Conservation (phyloP, 2,329 filamentous ascomycete genomes). For the Sporothrix euskadiensis region DNA sequence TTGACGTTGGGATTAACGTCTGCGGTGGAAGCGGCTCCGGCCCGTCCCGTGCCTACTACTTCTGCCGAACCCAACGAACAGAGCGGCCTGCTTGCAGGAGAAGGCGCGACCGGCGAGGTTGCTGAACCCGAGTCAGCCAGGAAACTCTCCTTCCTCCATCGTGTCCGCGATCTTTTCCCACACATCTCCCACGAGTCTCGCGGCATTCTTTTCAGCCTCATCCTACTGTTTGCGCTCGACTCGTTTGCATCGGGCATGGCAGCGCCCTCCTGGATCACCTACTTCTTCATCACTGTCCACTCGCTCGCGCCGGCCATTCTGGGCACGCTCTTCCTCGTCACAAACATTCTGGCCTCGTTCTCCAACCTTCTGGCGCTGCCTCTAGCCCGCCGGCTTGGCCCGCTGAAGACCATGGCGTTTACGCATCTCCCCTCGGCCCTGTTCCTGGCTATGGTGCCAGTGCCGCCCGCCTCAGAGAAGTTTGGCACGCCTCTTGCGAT, state of each 20-base stretch:
- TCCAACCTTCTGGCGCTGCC: conserved; percentile 57
- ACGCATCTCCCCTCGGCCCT: conserved; percentile 70
- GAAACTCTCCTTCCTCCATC: background rate
- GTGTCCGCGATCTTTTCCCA: conserved; percentile 47
- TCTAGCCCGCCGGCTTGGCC: conserved; percentile 55
- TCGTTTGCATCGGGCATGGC: conserved; percentile 48
- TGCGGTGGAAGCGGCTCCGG: conserved; percentile 38
- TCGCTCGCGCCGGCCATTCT: conserved; percentile 51
- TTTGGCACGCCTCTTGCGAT: conserved; percentile 38
- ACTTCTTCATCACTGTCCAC: conserved; percentile 55
- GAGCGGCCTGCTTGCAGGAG: conserved; percentile 2
- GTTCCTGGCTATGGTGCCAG: conserved; percentile 59
- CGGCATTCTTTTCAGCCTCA: conserved; percentile 58
- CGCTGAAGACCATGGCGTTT: conserved; percentile 67
- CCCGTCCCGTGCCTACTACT: background rate
- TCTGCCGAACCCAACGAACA: background rate
- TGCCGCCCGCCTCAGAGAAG: conserved; percentile 24
- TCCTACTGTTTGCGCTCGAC: conserved; percentile 46
- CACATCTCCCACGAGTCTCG: conserved; percentile 59
- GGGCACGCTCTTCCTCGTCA: conserved; percentile 57
- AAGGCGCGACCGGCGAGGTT: background rate
- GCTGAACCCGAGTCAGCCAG: background rate
- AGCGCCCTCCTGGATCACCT: conserved; percentile 59
- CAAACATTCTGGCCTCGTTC: conserved; percentile 52
- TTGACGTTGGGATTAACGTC: conserved; percentile 51